phyloP scores from a whole-genome alignment of 1,284 basidiomycete species.

The Omphalotus olearius region DNA sequence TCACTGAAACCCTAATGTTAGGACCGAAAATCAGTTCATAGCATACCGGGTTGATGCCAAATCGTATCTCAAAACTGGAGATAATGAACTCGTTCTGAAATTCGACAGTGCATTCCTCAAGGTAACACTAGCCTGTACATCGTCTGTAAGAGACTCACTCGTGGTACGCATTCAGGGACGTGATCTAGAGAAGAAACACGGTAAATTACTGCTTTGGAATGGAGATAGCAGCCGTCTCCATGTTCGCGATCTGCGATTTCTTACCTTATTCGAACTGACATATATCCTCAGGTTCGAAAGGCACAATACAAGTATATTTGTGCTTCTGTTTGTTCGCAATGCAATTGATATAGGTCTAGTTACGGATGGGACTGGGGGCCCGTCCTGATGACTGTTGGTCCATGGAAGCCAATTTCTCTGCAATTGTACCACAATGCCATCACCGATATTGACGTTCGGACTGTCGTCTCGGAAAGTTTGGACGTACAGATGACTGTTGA shows the following conservation, averaged over 20 bases:
- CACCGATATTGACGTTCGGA: conserved; percentile 57
- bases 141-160: background rate
- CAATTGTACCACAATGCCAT: conserved; percentile 66
- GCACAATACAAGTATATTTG: conserved; percentile 75
- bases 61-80: conserved; percentile 45
- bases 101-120: conserved; percentile 77
- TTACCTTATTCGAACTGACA: conserved; percentile 26
- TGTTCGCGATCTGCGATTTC: conserved; percentile 21
- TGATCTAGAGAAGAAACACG: conserved; percentile 57
- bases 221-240: conserved; percentile 84
- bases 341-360: conserved; percentile 31
- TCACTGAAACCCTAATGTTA: conserved; percentile 19
- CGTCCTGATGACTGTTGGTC: conserved; percentile 72
- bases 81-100: conserved; percentile 64
- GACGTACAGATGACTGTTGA: conserved; percentile 45
- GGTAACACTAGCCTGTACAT: conserved; percentile 32
- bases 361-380: conserved; percentile 90
- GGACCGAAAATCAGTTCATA: conserved; percentile 78
- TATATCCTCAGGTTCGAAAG: conserved; percentile 79
- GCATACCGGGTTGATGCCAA: conserved; percentile 61
- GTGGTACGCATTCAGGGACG: conserved; percentile 42
- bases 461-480: conserved; percentile 47
- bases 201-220: conserved; percentile 72
- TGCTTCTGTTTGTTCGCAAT: background rate
- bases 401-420: conserved; percentile 74